Evolutionary conservation across 768 basidiomycete species (phyloP), one percentile per base, ranked within the genome.

Genomic region (Pulveroboletus ravenelii): DNA sequence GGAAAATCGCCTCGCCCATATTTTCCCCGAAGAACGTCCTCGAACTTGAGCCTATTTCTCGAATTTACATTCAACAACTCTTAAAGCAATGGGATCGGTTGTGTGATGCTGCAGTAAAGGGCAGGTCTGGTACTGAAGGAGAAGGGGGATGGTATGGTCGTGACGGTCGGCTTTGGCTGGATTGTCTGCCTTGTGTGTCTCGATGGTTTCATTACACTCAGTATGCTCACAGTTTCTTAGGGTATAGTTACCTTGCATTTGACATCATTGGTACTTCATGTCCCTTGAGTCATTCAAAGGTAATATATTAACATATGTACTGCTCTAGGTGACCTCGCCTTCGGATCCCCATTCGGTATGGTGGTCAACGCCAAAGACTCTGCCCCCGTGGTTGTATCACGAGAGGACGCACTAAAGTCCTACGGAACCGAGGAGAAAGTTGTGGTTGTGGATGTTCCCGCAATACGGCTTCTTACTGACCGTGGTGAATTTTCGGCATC

Each of bases 321-420:
- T 0, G 9, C 7, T 13, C 17, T n/a, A 70, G 68, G 76, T 36
- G 89, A 93, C 64, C 77, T 93, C 13, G 87, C 89, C 0, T 93
- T 93, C 58, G 92, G 92, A 1, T 79, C 81, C 1, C 87, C 92
- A 0, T 95, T 95, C 59, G 90, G 90, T 15, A 95, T 95, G 92
- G 73, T 94, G 52, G 61, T 79, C 47, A 78, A 84, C 7, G 85
- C 78, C 20, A 81, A 81, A 46, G 90, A 93, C 61, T 74, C 79
- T 10, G 89, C 87, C 1, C 73, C 82, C 6, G 85, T 88, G 3
- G 85, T 87, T 6, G 74, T 75, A 15, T 73, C 78, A 36, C 79
- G 78, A 20, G 56, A 76, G 48, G 72, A 73, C 13, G 82, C 77
- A 5, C 81, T 85, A 74, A 64, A 73, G 8, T 72, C 74, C 3